These are phyloP conservation scores for Crithidia expoeki DNA, from an alignment of 208 protist species.

Conservation along the genomic window DNA sequence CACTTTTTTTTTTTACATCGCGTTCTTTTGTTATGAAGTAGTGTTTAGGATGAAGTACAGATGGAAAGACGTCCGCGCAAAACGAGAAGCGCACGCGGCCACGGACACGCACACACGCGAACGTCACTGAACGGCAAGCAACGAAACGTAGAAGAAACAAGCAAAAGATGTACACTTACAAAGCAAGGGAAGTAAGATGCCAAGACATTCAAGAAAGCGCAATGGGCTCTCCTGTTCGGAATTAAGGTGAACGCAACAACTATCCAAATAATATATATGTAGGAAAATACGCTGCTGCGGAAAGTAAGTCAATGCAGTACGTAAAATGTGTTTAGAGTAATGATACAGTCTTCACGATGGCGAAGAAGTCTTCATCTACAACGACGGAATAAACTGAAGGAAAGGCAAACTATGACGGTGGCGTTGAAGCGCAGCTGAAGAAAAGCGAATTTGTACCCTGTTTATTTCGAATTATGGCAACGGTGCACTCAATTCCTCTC, in stretches of 20 bases:
- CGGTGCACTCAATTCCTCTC: too few relatives aligned
- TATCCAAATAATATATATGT: too few relatives aligned
- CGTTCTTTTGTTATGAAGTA: background rate
- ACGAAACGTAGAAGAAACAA: conserved; percentile 11
- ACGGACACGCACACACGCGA: background rate
- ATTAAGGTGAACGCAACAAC: too few relatives aligned
- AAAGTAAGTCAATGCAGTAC: background rate
- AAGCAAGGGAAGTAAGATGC: conserved; percentile 11
- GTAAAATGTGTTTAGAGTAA: too few relatives aligned
- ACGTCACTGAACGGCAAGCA: background rate
- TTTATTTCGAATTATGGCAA: too few relatives aligned
- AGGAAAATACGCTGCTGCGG: background rate
- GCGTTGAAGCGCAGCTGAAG: too few relatives aligned
- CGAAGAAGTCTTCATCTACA: background rate
- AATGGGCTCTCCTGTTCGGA: too few relatives aligned
- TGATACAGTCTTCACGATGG: conserved; percentile 5
- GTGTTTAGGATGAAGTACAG: background rate
- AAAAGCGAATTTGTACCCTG: background rate
- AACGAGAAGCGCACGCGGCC: background rate
- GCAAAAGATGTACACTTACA: background rate
- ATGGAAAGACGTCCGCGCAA: background rate
- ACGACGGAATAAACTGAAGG: background rate
- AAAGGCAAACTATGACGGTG: background rate
- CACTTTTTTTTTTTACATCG: background rate
- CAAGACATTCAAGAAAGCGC: too few relatives aligned